phyloP scores from a whole-genome alignment of 371 early-diverging fungal species.

The Smittium mucronatum region DNA sequence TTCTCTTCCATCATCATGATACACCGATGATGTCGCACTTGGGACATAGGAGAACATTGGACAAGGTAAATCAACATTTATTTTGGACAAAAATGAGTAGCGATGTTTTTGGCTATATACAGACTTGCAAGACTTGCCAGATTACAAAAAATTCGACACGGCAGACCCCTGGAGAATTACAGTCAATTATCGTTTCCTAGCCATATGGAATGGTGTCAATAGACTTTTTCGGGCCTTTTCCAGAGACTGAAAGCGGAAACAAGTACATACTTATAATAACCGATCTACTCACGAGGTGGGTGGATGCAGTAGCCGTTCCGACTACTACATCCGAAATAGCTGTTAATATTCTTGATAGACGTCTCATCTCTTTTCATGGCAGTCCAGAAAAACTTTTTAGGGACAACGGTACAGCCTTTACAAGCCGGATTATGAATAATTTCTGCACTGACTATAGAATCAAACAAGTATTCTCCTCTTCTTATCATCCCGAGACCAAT shows the following conservation, averaged over 20 bases:
- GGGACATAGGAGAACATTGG: neutral
- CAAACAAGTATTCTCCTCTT: neutral
- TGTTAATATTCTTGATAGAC: neutral
- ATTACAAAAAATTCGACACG: neutral
- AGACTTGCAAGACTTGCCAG: neutral
- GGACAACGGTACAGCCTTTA: neutral
- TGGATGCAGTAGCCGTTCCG: neutral
- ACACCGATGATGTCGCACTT: neutral
- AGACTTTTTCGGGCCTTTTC: neutral
- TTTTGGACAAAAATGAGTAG: neutral
- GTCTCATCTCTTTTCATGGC: neutral
- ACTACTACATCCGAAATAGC: neutral
- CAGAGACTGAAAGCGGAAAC: neutral
- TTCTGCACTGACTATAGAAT: neutral
- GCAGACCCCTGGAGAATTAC: neutral
- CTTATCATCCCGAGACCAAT: neutral
- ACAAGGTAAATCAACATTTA: neutral
- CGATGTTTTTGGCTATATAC: neutral
- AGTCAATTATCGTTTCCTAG: neutral
- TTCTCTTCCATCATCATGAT: neutral
- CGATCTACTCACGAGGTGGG: neutral
- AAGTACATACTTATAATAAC: neutral
- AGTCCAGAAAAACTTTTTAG: neutral
- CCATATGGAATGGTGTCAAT: neutral
- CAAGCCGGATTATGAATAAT: neutral